Percentiles rank a stretch among this genome's conserved stretches.
Conservation (phyloP, 2,329 filamentous ascomycete genomes). For the Emergomyces pasteurianus region DNA sequence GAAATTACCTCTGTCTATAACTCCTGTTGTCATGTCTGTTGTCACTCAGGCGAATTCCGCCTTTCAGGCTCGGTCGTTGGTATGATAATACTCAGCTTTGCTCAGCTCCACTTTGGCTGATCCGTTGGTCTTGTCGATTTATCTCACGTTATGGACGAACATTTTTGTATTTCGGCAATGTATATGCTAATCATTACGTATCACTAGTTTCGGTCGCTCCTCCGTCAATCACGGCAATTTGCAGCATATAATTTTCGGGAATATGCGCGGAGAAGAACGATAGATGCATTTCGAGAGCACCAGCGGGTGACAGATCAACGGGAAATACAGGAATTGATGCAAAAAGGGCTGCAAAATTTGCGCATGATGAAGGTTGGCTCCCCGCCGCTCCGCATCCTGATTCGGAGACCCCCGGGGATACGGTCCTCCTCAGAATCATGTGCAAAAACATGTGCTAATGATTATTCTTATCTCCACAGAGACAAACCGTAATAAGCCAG, state of each 20-base stretch:
- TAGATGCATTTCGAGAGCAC: conserved; percentile 80
- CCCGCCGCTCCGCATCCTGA: not conserved
- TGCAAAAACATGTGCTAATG: conserved; percentile 3
- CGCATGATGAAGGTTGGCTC: conserved; percentile 74
- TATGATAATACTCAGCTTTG: conserved; percentile 18
- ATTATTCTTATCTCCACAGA: conserved; percentile 42
- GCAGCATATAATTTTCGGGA: conserved; percentile 95
- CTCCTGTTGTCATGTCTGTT: conserved; percentile 30
- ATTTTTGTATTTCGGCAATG: not conserved
- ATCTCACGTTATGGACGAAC: not conserved
- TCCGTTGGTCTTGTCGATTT: not conserved
- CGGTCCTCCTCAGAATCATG: not conserved
- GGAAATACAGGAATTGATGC: conserved; percentile 74
- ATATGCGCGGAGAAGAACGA: conserved; percentile 82
- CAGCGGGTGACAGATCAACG: conserved; percentile 59
- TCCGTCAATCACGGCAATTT: conserved; percentile 79
- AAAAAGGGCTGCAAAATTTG: conserved; percentile 76
- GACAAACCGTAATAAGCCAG: conserved; percentile 88
- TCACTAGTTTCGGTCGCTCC: conserved; percentile 73
- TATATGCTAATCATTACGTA: not conserved
- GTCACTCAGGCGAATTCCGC: conserved; percentile 29
- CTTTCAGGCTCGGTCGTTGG: conserved; percentile 37
- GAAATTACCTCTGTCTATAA: not conserved
- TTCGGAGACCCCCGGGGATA: not conserved
- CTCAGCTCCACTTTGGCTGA: not conserved